Percentiles rank a stretch among this genome's conserved stretches.
These are phyloP conservation scores for Gnomoniopsis smithogilvyi DNA, from an alignment of 2,329 filamentous ascomycete genomes.

Conservation along the genomic window DNA sequence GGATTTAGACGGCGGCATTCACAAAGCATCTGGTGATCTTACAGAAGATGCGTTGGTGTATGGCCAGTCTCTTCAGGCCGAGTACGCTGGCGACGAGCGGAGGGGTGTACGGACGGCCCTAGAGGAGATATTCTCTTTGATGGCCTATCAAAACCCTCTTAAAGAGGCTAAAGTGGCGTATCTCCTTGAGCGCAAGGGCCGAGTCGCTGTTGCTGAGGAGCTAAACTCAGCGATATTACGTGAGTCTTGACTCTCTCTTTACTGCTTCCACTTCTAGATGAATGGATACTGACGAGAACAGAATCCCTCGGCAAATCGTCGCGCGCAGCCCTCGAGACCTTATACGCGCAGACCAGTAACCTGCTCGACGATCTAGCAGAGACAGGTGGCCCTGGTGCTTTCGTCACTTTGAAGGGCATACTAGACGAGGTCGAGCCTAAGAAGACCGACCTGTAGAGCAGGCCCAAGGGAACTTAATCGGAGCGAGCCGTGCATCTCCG, in stretches of 20 bases:
- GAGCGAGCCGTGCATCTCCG: neutral
- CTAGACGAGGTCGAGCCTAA: constrained; percentile 43
- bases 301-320: constrained; percentile 89
- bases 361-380: constrained; percentile 79
- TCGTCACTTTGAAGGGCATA: constrained; percentile 62
- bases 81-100: constrained; percentile 71
- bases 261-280: neutral
- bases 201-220: constrained; percentile 83
- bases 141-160: constrained; percentile 81
- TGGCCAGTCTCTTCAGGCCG: constrained; percentile 71
- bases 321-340: constrained; percentile 76
- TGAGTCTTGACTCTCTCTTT: constrained; percentile 43
- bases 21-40: constrained; percentile 35
- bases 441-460: constrained; percentile 30
- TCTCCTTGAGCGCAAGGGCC: constrained; percentile 71
- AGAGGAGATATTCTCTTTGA: constrained; percentile 79
- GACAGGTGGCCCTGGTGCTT: constrained; percentile 76
- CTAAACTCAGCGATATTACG: constrained; percentile 89
- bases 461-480: neutral
- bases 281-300: constrained; percentile 32
- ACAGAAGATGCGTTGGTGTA: constrained; percentile 72
- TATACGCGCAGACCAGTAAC: constrained; percentile 83
- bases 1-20: constrained; percentile 26
- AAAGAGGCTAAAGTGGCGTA: constrained; percentile 72
- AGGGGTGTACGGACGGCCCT: constrained; percentile 71